phyloP scores from a whole-genome alignment of 73 alveolate genomes.

The Paramecium tetraurelia region DNA sequence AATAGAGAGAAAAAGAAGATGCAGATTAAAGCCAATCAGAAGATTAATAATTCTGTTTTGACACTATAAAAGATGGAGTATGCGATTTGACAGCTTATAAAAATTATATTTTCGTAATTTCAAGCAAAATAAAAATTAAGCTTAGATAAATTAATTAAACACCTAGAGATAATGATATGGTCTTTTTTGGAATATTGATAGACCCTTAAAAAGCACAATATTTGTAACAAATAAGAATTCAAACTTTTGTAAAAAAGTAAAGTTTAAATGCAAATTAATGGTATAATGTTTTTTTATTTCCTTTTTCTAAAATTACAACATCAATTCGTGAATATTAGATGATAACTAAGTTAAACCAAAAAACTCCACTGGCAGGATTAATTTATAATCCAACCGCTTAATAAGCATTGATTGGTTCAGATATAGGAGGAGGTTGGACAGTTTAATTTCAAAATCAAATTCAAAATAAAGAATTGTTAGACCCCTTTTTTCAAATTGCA shows the following conservation, averaged over 20 bases:
- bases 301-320: conserved; percentile 20
- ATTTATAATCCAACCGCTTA: neutral
- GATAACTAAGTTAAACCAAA: neutral
- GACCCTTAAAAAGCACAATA: conserved; percentile 15
- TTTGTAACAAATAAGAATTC: neutral
- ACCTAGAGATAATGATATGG: neutral
- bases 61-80: neutral
- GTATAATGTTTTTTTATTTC: conserved; percentile 15
- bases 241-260: neutral
- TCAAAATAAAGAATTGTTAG: neutral
- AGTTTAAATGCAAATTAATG: neutral
- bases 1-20: neutral
- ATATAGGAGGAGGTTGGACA: neutral
- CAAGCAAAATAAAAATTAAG: neutral
- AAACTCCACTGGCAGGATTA: neutral
- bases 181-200: conserved; percentile 5
- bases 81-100: neutral
- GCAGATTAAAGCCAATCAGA: neutral
- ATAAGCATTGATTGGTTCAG: neutral
- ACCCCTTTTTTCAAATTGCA: neutral
- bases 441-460: neutral
- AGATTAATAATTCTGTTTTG: neutral
- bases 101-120: neutral
- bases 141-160: neutral
- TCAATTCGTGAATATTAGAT: conserved; percentile 21